Conservation (phyloP, 345 rosid species). For the Capsella bursapastoris region DNA sequence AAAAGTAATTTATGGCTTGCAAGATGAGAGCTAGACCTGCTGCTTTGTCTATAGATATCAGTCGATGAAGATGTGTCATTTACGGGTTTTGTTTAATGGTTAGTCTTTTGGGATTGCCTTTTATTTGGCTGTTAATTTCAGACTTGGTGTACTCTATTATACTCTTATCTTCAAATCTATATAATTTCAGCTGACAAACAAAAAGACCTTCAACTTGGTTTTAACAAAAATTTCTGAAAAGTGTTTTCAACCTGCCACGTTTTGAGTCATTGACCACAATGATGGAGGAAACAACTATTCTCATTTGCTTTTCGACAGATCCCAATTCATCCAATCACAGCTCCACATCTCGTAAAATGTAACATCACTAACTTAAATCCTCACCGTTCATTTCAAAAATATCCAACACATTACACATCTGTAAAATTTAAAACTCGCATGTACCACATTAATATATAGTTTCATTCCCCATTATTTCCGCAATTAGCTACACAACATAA, state of each 20-base stretch:
- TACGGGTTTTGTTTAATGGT: too few species aligned
- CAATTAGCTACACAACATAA: not conserved
- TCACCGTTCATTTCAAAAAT: slow-evolving; percentile 10
- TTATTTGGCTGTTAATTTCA: too few species aligned
- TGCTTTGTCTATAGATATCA: too few species aligned
- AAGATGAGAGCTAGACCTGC: too few species aligned
- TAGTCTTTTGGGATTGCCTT: too few species aligned
- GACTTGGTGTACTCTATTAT: too few species aligned
- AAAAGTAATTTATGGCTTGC: too few species aligned
- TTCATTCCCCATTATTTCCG: not conserved
- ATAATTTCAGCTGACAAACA: too few species aligned
- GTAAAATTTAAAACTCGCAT: not conserved
- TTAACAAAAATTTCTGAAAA: not conserved
- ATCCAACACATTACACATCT: slow-evolving; percentile 1
- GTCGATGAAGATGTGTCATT: too few species aligned
- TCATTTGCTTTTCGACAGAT: slow-evolving; percentile 17
- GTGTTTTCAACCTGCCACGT: slow-evolving; percentile 4
- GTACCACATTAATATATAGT: not conserved
- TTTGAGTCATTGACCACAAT: not conserved
- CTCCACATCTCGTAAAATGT: slow-evolving; percentile 11
- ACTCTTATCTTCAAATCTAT: too few species aligned
- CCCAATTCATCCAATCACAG: slow-evolving; percentile 5
- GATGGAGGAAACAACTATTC: slow-evolving; percentile 12
- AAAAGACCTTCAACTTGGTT: not conserved
- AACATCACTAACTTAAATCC: not conserved